phyloP scores from a whole-genome alignment of 2,329 filamentous ascomycete genomes.

The Colletotrichum cuscutae region DNA sequence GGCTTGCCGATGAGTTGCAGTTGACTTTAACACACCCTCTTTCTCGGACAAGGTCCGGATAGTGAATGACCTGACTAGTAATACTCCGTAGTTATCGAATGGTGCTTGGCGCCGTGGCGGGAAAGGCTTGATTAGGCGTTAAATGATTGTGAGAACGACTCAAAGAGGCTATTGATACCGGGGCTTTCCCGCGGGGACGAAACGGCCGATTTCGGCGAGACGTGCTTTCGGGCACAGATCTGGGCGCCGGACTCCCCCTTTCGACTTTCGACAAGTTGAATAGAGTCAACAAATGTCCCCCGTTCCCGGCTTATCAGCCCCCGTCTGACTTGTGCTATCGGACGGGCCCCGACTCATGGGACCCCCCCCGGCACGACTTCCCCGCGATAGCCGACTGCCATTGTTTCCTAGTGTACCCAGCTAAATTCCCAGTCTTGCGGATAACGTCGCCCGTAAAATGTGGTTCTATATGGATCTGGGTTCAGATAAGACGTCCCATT shows the following conservation, averaged over 20 bases:
- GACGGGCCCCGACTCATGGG: not conserved
- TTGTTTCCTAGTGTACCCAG: not conserved
- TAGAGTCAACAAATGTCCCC: not conserved
- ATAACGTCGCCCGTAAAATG: not conserved
- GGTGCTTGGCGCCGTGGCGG: not conserved
- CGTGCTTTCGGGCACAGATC: conserved; percentile 14
- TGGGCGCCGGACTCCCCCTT: conserved; percentile 6
- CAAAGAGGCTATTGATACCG: not conserved
- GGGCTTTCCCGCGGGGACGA: conserved; percentile 25
- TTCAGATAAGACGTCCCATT: conserved; percentile 14
- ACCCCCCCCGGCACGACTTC: not conserved
- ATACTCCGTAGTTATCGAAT: too few species aligned
- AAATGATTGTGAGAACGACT: not conserved
- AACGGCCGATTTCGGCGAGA: conserved; percentile 26
- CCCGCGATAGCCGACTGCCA: conserved; percentile 18
- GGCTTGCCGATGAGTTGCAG: not conserved
- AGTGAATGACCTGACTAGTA: not conserved
- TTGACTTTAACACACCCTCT: not conserved
- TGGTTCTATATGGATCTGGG: not conserved
- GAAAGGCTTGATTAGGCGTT: conserved; percentile 16
- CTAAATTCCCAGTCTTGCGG: not conserved
- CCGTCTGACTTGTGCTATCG: not conserved
- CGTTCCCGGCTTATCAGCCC: conserved; percentile 16
- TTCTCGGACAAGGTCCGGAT: not conserved
- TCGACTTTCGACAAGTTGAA: not conserved